A percentile compares a stretch with the other conserved stretches of the same genome.
Evolutionary conservation across 257 asterid species (phyloP).

Genomic region (Salvia rosmarinus): DNA sequence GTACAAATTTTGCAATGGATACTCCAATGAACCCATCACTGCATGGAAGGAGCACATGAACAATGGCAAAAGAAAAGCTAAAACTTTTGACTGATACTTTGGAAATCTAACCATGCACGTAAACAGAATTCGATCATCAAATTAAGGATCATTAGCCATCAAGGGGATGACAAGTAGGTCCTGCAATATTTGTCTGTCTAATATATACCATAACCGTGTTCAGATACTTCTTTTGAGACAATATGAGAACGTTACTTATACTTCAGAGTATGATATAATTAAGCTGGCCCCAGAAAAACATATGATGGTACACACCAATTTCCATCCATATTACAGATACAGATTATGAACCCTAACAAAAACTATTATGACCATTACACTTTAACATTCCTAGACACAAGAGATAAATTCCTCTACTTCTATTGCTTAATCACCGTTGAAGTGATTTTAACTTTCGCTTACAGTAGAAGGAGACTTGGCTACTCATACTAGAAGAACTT

Average conservation of each 20-base stretch:
- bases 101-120: slow-evolving; percentile 7
- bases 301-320: slow-evolving; percentile 9
- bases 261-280: neutral
- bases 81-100: neutral
- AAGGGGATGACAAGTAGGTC: slow-evolving; percentile 20
- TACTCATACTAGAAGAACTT: slow-evolving; percentile 9
- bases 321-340: slow-evolving; percentile 4
- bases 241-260: slow-evolving; percentile 14
- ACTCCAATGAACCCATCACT: slow-evolving; percentile 90
- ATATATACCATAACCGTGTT: slow-evolving; percentile 10
- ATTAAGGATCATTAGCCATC: slow-evolving; percentile 20
- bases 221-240: slow-evolving; percentile 7
- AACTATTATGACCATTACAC: neutral
- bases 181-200: neutral
- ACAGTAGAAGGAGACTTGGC: neutral
- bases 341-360: slow-evolving; percentile 6
- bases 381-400: neutral
- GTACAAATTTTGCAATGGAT: slow-evolving; percentile 62
- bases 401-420: slow-evolving; percentile 14
- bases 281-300: slow-evolving; percentile 8
- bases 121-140: neutral
- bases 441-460: neutral
- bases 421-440: slow-evolving; percentile 22
- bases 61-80: slow-evolving; percentile 1
- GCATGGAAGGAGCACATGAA: slow-evolving; percentile 44